Percentiles rank a stretch among this genome's conserved stretches.
These are phyloP conservation scores for Wilhelminamyces savonicus DNA, from an alignment of 805 yeast species.

Conservation along the genomic window DNA sequence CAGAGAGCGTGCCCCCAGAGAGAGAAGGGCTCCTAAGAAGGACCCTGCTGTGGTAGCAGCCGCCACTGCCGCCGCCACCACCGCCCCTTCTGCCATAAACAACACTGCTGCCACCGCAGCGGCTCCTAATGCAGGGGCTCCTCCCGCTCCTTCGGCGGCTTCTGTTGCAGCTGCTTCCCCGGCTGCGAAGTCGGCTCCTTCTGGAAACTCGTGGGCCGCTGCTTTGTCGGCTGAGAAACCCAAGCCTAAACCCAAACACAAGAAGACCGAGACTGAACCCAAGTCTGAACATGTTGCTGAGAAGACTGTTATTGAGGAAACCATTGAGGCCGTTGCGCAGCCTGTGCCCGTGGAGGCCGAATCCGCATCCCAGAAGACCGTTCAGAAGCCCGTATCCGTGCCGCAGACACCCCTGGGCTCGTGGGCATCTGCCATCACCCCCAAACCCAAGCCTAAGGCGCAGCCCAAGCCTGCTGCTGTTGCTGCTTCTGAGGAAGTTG, in stretches of 20 bases:
- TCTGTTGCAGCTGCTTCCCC: constrained; percentile 7
- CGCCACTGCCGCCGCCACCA: constrained; percentile 10
- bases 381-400: constrained; percentile 16
- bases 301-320: constrained; percentile 4
- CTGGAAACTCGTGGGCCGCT: constrained; percentile 38
- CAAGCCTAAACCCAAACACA: constrained; percentile 19
- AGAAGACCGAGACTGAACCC: constrained; percentile 5
- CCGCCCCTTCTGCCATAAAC: constrained; percentile 10
- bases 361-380: constrained; percentile 3
- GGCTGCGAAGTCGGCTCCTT: constrained; percentile 5
- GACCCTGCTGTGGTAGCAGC: constrained; percentile 10
- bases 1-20: background rate
- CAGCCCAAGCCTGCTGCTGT: constrained; percentile 19
- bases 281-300: constrained; percentile 9
- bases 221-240: constrained; percentile 32
- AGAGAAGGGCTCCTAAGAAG: too few species aligned
- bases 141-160: constrained; percentile 10
- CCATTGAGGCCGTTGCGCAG: constrained; percentile 1
- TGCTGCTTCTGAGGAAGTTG: constrained; percentile 27
- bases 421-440: constrained; percentile 66
- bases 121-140: constrained; percentile 3
- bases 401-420: constrained; percentile 47
- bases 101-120: constrained; percentile 10
- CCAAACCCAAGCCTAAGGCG: constrained; percentile 40
- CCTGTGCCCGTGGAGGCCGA: constrained; percentile 5